Evolutionary conservation across 225 moss, liverwort and hornwort species (phyloP).

Genomic region (Rhytidiadelphus loreus): DNA sequence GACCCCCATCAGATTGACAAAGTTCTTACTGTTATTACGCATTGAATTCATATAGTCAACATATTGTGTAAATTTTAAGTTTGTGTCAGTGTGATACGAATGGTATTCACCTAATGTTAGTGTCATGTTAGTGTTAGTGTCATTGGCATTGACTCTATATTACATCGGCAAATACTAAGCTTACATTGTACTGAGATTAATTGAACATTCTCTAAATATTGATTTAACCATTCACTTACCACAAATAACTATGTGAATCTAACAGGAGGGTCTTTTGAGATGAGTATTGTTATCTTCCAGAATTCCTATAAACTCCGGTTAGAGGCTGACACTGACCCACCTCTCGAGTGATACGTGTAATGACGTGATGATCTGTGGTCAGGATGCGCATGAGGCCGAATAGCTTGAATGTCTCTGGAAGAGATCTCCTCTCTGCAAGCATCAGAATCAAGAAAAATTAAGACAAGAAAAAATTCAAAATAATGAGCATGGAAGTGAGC

Average conservation of each 20-base stretch:
- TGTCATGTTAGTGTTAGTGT: not conserved
- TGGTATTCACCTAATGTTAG: not conserved
- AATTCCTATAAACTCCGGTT: not conserved
- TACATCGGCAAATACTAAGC: not conserved
- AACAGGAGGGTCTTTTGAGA: not conserved
- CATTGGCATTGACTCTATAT: not conserved
- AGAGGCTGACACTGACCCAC: constrained; percentile 5
- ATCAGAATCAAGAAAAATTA: not conserved
- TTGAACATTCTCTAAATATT: not conserved
- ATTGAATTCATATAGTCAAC: not conserved
- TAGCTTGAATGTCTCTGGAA: constrained; percentile 70
- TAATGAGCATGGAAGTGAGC: not conserved
- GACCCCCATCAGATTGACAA: not conserved
- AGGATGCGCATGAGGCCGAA: constrained; percentile 65
- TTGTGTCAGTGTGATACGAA: not conserved
- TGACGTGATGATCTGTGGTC: constrained; percentile 59
- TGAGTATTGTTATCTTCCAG: not conserved
- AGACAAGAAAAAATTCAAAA: not conserved
- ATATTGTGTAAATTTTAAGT: not conserved
- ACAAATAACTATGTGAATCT: not conserved
- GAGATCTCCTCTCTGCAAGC: constrained; percentile 40
- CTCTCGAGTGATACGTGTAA: constrained; percentile 72
- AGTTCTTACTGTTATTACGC: not conserved
- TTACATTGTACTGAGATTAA: not conserved
- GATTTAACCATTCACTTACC: not conserved